Evolutionary conservation across 148 eudicot genomes (phyloP).

Genomic region (Mesembryanthemum crystallinum): DNA sequence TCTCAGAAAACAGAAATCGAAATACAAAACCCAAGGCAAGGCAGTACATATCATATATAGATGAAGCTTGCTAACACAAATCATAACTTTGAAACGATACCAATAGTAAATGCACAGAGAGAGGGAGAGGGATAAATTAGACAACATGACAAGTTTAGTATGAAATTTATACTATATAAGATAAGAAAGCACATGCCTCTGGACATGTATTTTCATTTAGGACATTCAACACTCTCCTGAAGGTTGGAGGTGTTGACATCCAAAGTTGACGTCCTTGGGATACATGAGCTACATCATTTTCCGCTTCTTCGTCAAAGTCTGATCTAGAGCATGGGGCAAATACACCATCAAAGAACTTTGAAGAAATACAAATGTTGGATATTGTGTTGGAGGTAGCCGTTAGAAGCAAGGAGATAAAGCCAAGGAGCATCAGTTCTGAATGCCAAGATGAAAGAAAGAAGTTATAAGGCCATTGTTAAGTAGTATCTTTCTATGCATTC

Average conservation of each 20-base stretch:
- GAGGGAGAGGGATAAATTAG: background rate
- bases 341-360: constrained; percentile 65
- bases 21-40: background rate
- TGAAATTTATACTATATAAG: background rate
- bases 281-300: constrained; percentile 32
- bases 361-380: constrained; percentile 75
- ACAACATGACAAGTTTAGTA: background rate
- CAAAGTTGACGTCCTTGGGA: constrained; percentile 60
- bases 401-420: constrained; percentile 87
- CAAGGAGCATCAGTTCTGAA: constrained; percentile 96
- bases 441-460: constrained; percentile 12
- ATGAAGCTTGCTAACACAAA: background rate
- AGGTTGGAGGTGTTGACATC: constrained; percentile 37
- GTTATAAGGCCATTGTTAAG: background rate
- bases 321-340: constrained; percentile 82
- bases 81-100: background rate
- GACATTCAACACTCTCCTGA: constrained; percentile 57
- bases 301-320: constrained; percentile 47
- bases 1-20: background rate
- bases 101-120: background rate
- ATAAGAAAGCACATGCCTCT: constrained; percentile 48
- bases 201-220: constrained; percentile 65
- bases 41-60: constrained; percentile 5
- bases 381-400: constrained; percentile 87
- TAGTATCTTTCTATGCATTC: background rate